Evolutionary conservation across 176 grass and related monocot species (phyloP).

Genomic region (Oryza nivara): DNA sequence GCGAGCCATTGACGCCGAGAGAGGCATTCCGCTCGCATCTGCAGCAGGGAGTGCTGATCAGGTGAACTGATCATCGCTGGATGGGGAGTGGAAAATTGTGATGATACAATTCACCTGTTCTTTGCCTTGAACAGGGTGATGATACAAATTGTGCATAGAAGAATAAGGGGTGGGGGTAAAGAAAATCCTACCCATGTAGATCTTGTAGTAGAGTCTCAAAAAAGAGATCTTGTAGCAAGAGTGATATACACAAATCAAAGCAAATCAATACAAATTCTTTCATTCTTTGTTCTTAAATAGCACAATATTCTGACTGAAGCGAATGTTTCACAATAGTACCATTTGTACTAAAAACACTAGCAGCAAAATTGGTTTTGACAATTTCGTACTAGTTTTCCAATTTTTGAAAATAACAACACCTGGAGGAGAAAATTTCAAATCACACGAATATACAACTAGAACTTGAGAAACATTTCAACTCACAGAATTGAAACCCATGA

Average conservation of each 20-base stretch:
- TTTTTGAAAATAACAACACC: too few species aligned
- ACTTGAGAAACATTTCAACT: too few species aligned
- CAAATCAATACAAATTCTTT: constrained; percentile 25
- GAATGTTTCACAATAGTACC: too few species aligned
- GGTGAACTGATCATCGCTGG: constrained; percentile 24
- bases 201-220: constrained; percentile 20
- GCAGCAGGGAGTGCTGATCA: constrained; percentile 20
- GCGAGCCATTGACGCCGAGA: constrained; percentile 42
- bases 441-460: too few species aligned
- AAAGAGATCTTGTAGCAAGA: neutral
- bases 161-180: constrained; percentile 28
- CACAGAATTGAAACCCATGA: too few species aligned
- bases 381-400: too few species aligned
- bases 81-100: neutral
- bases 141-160: constrained; percentile 31
- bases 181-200: constrained; percentile 33
- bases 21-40: constrained; percentile 54
- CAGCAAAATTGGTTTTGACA: too few species aligned
- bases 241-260: neutral
- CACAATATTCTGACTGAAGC: too few species aligned
- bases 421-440: too few species aligned
- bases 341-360: too few species aligned
- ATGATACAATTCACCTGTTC: neutral
- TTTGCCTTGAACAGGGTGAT: neutral
- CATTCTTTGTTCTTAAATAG: neutral